Evolutionary conservation across 2,329 filamentous ascomycete species (phyloP).

Genomic region (Thelonectria rubi): DNA sequence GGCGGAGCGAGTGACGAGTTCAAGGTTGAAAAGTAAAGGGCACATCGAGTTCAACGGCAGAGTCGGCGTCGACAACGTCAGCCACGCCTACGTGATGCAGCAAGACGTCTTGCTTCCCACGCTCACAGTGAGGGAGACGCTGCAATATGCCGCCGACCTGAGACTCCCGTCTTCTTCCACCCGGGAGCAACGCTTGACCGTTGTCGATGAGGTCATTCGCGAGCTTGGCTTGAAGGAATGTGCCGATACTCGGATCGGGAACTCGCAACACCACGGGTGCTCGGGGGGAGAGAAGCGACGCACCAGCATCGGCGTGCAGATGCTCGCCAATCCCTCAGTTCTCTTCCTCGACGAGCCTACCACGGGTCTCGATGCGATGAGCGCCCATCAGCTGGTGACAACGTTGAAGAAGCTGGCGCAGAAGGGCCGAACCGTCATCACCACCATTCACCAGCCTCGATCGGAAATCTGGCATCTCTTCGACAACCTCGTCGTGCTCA

Average conservation of each 20-base stretch:
- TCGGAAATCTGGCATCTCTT: slow-evolving; percentile 84
- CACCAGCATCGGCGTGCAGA: slow-evolving; percentile 79
- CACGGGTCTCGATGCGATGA: slow-evolving; percentile 79
- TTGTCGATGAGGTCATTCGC: slow-evolving; percentile 80
- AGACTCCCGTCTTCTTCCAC: slow-evolving; percentile 71
- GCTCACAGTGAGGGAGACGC: slow-evolving; percentile 78
- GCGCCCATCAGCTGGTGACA: slow-evolving; percentile 76
- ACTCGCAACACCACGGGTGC: slow-evolving; percentile 75
- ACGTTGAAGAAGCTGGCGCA: slow-evolving; percentile 74
- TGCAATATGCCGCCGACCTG: slow-evolving; percentile 77
- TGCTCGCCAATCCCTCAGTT: slow-evolving; percentile 81
- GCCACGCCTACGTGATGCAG: slow-evolving; percentile 78
- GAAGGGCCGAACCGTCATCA: slow-evolving; percentile 76
- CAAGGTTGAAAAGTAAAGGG: slow-evolving; percentile 62
- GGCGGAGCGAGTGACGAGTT: slow-evolving; percentile 72
- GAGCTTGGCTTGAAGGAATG: slow-evolving; percentile 82
- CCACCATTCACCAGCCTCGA: slow-evolving; percentile 79
- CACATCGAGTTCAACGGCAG: slow-evolving; percentile 69
- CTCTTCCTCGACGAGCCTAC: slow-evolving; percentile 84
- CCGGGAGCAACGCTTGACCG: slow-evolving; percentile 63
- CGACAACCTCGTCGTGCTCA: slow-evolving; percentile 75
- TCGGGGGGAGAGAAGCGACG: slow-evolving; percentile 82
- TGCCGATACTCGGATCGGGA: slow-evolving; percentile 77
- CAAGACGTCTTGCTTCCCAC: slow-evolving; percentile 78
- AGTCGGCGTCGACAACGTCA: slow-evolving; percentile 60